These are phyloP conservation scores for Marasmius sp. DNA, from an alignment of 1,284 basidiomycete species.

Conservation along the genomic window DNA sequence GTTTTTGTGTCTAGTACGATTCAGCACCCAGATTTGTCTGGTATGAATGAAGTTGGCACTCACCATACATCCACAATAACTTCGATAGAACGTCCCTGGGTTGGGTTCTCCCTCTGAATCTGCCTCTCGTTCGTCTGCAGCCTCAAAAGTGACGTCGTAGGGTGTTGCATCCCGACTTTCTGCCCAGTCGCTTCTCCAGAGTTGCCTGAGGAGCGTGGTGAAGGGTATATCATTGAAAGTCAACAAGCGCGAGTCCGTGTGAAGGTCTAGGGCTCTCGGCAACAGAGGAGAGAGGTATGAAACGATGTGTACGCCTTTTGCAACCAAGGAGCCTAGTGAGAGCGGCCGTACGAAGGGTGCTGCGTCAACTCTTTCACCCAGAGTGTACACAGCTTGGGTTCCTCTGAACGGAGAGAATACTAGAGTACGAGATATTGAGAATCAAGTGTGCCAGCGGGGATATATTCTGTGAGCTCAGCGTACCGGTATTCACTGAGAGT, in stretches of 20 bases:
- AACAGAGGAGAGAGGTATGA: slow-evolving; percentile 45
- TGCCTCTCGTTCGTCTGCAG: slow-evolving; percentile 43
- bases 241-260: slow-evolving; percentile 41
- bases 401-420: slow-evolving; percentile 52
- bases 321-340: slow-evolving; percentile 39
- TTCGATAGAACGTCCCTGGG: slow-evolving; percentile 42
- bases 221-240: slow-evolving; percentile 39
- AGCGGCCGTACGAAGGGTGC: slow-evolving; percentile 42
- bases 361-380: slow-evolving; percentile 42
- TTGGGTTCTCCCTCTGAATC: slow-evolving; percentile 36
- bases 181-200: slow-evolving; percentile 52
- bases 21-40: slow-evolving; percentile 13
- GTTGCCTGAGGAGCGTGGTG: slow-evolving; percentile 31
- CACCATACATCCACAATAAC: slow-evolving; percentile 42
- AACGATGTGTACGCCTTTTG: slow-evolving; percentile 40
- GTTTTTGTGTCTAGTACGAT: slow-evolving; percentile 4
- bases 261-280: slow-evolving; percentile 39
- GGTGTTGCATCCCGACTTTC: slow-evolving; percentile 46
- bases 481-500: slow-evolving; percentile 44
- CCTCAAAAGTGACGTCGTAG: slow-evolving; percentile 48
- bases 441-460: background rate
- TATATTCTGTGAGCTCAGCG: slow-evolving; percentile 12
- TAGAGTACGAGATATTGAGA: slow-evolving; percentile 17
- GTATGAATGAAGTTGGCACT: slow-evolving; percentile 14
- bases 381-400: slow-evolving; percentile 45